Conservation (phyloP, 2,329 filamentous ascomycete genomes). For the Fusarium succisae region DNA sequence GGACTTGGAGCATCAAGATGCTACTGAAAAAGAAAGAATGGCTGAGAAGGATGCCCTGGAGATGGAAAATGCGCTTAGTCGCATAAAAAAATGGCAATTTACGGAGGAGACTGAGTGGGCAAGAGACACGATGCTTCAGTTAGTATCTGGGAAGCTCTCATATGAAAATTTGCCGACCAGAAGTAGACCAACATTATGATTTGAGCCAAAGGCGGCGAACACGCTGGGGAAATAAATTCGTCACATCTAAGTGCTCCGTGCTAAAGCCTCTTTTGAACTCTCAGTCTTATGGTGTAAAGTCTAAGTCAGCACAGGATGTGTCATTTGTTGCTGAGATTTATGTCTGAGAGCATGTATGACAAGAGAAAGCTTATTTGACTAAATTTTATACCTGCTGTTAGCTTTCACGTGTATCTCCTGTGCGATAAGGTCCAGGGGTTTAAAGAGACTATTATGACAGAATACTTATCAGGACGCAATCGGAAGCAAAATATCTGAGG, state of each 20-base stretch:
- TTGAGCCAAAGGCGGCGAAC: rapidly evolving
- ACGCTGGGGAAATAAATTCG: rapidly evolving
- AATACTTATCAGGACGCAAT: too few species aligned
- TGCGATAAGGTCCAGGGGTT: too few species aligned
- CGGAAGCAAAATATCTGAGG: too few species aligned
- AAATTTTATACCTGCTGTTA: too few species aligned
- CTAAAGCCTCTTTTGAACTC: not conserved
- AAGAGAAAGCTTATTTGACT: too few species aligned
- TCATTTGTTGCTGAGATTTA: too few species aligned
- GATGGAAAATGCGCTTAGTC: not conserved
- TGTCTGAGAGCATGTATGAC: too few species aligned
- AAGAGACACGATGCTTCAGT: not conserved
- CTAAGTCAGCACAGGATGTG: too few species aligned
- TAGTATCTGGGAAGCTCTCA: not conserved
- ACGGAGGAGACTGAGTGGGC: not conserved
- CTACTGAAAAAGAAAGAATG: not conserved
- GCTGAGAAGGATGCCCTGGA: not conserved
- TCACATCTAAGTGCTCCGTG: not conserved
- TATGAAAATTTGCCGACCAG: not conserved
- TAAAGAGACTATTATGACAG: too few species aligned
- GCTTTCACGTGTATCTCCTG: too few species aligned
- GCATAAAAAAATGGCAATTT: not conserved
- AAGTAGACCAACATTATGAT: not conserved
- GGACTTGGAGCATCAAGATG: not conserved
- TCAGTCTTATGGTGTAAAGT: too few species aligned